phyloP scores from a whole-genome alignment of 495 filamentous ascomycete genomes.

The Aspergillus carlsbadensis region DNA sequence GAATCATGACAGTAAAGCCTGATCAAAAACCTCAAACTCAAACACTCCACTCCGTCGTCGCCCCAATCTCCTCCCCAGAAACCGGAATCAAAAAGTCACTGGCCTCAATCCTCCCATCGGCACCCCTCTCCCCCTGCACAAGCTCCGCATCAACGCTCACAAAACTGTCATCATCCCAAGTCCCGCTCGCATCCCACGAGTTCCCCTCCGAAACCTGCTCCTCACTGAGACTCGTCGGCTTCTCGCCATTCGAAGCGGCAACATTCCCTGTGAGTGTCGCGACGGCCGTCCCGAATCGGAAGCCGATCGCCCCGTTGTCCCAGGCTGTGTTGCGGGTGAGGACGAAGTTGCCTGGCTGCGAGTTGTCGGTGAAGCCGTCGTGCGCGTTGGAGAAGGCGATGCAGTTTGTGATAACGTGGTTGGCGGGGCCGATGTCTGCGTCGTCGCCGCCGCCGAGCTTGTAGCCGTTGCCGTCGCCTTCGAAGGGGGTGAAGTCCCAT shows the following conservation, averaged over 20 bases:
- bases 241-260: conserved; percentile 17
- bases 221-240: conserved; percentile 10
- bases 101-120: conserved; percentile 14
- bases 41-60: conserved; percentile 15
- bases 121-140: conserved; percentile 13
- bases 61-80: conserved; percentile 18
- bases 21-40: neutral
- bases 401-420: conserved; percentile 18
- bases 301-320: conserved; percentile 17
- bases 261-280: conserved; percentile 16
- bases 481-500: conserved; percentile 21
- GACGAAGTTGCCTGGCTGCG: conserved; percentile 19
- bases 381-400: conserved; percentile 19
- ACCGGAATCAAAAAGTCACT: conserved; percentile 19
- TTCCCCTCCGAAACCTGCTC: conserved; percentile 18
- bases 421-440: conserved; percentile 14
- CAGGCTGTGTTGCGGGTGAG: conserved; percentile 20
- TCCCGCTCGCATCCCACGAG: conserved; percentile 15
- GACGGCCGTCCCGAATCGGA: conserved; percentile 16
- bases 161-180: conserved; percentile 17
- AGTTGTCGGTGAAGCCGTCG: conserved; percentile 23
- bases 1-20: neutral
- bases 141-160: conserved; percentile 14
- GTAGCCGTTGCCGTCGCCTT: conserved; percentile 24
- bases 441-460: conserved; percentile 22